Conservation (phyloP, 495 filamentous ascomycete genomes). For the Aspergillus ellipticus region DNA sequence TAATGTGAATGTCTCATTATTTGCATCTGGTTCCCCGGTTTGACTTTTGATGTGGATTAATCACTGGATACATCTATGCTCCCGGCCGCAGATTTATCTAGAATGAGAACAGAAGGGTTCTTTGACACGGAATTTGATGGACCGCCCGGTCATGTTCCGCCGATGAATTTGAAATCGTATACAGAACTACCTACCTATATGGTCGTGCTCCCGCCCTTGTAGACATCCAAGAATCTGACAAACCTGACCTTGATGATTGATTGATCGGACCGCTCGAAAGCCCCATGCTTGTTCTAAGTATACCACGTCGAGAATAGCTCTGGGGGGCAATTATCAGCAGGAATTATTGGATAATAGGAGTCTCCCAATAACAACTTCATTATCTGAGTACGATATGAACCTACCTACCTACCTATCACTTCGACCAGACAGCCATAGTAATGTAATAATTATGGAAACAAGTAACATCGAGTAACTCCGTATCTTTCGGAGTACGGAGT, state of each 20-base stretch:
- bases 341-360: neutral
- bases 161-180: neutral
- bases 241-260: neutral
- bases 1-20: neutral
- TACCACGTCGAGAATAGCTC: neutral
- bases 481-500: no score
- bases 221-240: neutral
- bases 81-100: no score
- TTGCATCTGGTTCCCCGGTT: neutral
- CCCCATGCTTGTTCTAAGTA: constrained; percentile 2
- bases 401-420: neutral
- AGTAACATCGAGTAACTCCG: neutral
- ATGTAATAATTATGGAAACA: neutral
- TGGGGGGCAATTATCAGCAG: neutral
- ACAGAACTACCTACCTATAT: neutral
- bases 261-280: neutral
- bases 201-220: neutral
- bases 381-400: neutral
- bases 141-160: neutral
- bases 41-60: neutral
- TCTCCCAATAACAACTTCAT: neutral
- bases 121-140: neutral
- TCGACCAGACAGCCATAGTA: neutral
- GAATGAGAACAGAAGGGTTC: neutral
- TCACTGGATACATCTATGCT: neutral